Percentiles rank a stretch among this genome's conserved stretches.
phyloP scores from a whole-genome alignment of 768 basidiomycete genomes.

The Boletus reticulatus region DNA sequence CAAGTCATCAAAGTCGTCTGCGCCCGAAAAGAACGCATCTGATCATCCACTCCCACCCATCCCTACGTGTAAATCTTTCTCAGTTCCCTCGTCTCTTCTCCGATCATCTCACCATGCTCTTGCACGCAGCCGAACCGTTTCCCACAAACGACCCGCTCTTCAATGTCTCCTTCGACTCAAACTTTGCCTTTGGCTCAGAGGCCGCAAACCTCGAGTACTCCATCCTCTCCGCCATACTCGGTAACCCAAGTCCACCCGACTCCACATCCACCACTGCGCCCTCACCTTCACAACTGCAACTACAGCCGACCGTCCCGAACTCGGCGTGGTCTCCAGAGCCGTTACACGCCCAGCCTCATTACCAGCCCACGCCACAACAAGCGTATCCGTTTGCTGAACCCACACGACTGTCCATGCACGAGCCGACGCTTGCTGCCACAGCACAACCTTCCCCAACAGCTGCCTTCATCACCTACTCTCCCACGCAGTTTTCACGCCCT shows the following conservation, averaged over 20 bases:
- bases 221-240: conserved; percentile 89
- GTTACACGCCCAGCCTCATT: conserved; percentile 32
- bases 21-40: conserved; percentile 26
- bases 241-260: conserved; percentile 59
- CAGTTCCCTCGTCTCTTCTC: not conserved
- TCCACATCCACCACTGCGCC: conserved; percentile 25
- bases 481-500: conserved; percentile 31
- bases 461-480: conserved; percentile 32
- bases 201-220: conserved; percentile 95
- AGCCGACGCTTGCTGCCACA: conserved; percentile 29
- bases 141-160: conserved; percentile 58
- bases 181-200: conserved; percentile 75
- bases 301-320: conserved; percentile 25
- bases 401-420: conserved; percentile 31
- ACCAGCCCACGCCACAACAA: conserved; percentile 19
- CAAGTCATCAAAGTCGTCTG: conserved; percentile 32
- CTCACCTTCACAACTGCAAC: conserved; percentile 28
- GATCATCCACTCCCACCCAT: conserved; percentile 28
- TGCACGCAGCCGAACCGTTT: conserved; percentile 46
- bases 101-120: conserved; percentile 11
- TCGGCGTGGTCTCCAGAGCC: conserved; percentile 40
- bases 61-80: conserved; percentile 30
- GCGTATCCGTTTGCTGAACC: conserved; percentile 26
- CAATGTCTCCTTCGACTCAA: conserved; percentile 58
- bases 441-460: conserved; percentile 28